These are phyloP conservation scores for Pythium rishiriense DNA, from an alignment of 352 stramenopile species.

Conservation along the genomic window DNA sequence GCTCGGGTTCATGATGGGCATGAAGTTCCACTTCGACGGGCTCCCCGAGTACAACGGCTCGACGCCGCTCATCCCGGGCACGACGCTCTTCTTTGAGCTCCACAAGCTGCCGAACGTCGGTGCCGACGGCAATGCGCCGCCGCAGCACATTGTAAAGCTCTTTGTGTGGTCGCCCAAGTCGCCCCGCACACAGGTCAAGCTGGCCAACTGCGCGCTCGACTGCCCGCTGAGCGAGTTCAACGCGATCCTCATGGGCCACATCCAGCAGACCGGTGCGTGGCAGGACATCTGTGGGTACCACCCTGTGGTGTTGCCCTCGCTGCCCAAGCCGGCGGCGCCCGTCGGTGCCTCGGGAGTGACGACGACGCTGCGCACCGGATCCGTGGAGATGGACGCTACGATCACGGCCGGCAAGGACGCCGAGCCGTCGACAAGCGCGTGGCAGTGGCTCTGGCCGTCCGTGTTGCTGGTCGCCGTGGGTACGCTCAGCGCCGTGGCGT, in stretches of 20 bases:
- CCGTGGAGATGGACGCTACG: not conserved
- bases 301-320: constrained; percentile 18
- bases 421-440: constrained; percentile 20
- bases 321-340: constrained; percentile 1
- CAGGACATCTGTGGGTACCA: constrained; percentile 76
- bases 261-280: constrained; percentile 62
- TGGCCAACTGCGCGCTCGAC: constrained; percentile 56
- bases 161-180: constrained; percentile 75
- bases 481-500: constrained; percentile 38
- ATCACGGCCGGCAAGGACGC: constrained; percentile 14
- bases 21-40: constrained; percentile 75
- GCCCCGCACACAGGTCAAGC: constrained; percentile 48
- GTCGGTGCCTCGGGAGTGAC: not conserved
- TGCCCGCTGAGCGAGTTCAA: constrained; percentile 63
- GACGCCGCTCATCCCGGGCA: constrained; percentile 62
- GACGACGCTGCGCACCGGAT: not conserved
- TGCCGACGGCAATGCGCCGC: constrained; percentile 18
- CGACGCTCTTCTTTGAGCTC: constrained; percentile 78
- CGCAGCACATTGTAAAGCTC: constrained; percentile 55
- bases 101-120: constrained; percentile 34
- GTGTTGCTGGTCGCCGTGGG: constrained; percentile 41
- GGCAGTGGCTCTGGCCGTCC: constrained; percentile 39
- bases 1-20: constrained; percentile 76
- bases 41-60: constrained; percentile 65
- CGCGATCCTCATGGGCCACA: constrained; percentile 53